These are phyloP conservation scores for Cytospora piceae DNA, from an alignment of 2,329 filamentous ascomycete genomes.

Conservation along the genomic window DNA sequence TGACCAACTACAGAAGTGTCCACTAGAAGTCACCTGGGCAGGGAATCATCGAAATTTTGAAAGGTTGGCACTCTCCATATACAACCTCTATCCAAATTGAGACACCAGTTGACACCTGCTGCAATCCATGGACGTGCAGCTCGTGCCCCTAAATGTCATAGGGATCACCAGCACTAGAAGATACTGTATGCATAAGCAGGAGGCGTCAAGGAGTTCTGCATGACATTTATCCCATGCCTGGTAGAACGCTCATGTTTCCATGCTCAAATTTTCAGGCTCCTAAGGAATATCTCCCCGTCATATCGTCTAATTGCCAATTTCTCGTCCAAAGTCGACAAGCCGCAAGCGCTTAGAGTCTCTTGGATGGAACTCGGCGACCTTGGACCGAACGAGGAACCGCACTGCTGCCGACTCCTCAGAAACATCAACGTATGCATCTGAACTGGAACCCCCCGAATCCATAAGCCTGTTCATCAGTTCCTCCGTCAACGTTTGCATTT, in stretches of 20 bases:
- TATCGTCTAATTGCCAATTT: constrained; percentile 55
- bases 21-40: too few relatives aligned
- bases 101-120: neutral
- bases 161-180: too few relatives aligned
- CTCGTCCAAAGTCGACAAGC: constrained; percentile 66
- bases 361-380: constrained; percentile 69
- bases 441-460: constrained; percentile 57
- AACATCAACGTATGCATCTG: constrained; percentile 62
- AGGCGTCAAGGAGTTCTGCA: too few relatives aligned
- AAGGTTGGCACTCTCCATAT: neutral
- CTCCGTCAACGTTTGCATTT: constrained; percentile 65
- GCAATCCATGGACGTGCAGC: neutral
- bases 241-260: too few relatives aligned
- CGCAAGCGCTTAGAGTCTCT: constrained; percentile 63
- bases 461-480: constrained; percentile 62
- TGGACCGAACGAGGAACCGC: constrained; percentile 66
- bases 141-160: too few relatives aligned
- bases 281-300: constrained; percentile 7
- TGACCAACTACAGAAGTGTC: neutral
- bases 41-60: too few relatives aligned
- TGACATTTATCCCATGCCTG: too few relatives aligned
- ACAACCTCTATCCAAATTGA: neutral
- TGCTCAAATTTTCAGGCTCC: too few relatives aligned
- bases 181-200: too few relatives aligned
- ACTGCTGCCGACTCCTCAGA: constrained; percentile 63